These are phyloP conservation scores for Scleromitrula shiraiana DNA, from an alignment of 2,329 filamentous ascomycete species.

Conservation along the genomic window DNA sequence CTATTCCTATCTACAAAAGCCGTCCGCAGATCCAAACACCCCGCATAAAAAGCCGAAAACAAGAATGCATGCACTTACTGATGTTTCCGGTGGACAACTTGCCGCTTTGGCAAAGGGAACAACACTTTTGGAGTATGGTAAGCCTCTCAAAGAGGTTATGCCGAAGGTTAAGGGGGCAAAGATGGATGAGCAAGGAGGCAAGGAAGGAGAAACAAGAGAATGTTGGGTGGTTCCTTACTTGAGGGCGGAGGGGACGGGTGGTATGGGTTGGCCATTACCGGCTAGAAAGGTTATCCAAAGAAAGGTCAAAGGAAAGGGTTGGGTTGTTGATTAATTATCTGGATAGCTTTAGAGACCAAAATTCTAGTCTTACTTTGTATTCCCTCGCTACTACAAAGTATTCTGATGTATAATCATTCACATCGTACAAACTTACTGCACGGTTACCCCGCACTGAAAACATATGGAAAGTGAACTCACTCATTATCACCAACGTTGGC, in stretches of 20 bases:
- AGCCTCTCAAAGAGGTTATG: slow-evolving; percentile 79
- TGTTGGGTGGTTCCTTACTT: slow-evolving; percentile 79
- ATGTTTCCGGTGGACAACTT: slow-evolving; percentile 68
- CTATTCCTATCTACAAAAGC: slow-evolving; percentile 75
- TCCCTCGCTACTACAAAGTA: too few species aligned
- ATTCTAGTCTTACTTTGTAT: too few species aligned
- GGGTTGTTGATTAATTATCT: slow-evolving; percentile 42
- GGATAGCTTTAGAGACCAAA: too few species aligned
- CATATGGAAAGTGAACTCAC: too few species aligned
- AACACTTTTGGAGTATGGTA: slow-evolving; percentile 74
- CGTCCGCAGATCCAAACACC: slow-evolving; percentile 37
- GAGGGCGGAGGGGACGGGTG: slow-evolving; percentile 56
- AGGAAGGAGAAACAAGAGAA: slow-evolving; percentile 49
- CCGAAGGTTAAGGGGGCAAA: slow-evolving; percentile 28
- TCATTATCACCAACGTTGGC: too few species aligned
- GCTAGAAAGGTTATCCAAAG: slow-evolving; percentile 77
- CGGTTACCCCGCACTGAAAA: too few species aligned
- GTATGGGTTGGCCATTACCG: slow-evolving; percentile 75
- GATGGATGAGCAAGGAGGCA: slow-evolving; percentile 31
- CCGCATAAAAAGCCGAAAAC: slow-evolving; percentile 58
- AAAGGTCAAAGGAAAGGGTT: slow-evolving; percentile 63
- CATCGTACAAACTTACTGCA: too few species aligned
- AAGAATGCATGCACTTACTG: slow-evolving; percentile 80
- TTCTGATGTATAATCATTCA: too few species aligned
- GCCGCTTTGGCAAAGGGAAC: slow-evolving; percentile 76